Conservation (phyloP, 192 early-diverging fungal species). For the Coemansia sp. region DNA sequence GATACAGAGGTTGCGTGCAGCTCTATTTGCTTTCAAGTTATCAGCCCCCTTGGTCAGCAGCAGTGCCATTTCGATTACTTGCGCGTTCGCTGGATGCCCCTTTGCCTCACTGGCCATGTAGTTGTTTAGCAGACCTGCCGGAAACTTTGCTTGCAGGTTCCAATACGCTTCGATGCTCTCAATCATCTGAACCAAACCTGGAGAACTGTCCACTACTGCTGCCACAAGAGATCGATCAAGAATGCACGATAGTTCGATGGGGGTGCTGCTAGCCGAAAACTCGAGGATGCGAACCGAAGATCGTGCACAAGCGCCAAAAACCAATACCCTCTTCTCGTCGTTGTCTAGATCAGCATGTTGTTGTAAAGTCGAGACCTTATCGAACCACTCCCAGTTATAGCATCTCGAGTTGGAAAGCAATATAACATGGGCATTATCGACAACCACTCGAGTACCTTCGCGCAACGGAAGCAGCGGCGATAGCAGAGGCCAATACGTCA, state of each 20-base stretch:
- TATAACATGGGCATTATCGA: conserved; percentile 38
- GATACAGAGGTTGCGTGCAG: conserved; percentile 1
- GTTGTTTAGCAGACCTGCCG: conserved; percentile 3
- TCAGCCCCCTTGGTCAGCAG: neutral
- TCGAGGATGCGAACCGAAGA: conserved; percentile 26
- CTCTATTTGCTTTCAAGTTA: neutral
- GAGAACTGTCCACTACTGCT: conserved; percentile 3
- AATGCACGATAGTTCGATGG: conserved; percentile 1
- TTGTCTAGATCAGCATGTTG: neutral
- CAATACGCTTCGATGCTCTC: conserved; percentile 38
- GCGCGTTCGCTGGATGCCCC: neutral
- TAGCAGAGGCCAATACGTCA: conserved; percentile 37
- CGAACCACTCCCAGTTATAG: conserved; percentile 44
- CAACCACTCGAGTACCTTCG: conserved; percentile 29
- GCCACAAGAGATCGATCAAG: conserved; percentile 5
- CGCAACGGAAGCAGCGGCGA: conserved; percentile 30
- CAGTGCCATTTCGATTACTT: conserved; percentile 22
- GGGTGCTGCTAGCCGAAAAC: conserved; percentile 9
- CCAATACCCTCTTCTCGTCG: conserved; percentile 10
- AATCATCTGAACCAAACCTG: conserved; percentile 35
- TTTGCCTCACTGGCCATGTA: too few species aligned
- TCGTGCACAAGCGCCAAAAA: conserved; percentile 43
- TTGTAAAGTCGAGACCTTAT: conserved; percentile 3
- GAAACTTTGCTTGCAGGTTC: conserved; percentile 34
- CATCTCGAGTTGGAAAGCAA: conserved; percentile 24